Percentiles rank a stretch among this genome's conserved stretches.
phyloP scores from a whole-genome alignment of 164 flowering plant genomes.

The Annona cherimola region DNA sequence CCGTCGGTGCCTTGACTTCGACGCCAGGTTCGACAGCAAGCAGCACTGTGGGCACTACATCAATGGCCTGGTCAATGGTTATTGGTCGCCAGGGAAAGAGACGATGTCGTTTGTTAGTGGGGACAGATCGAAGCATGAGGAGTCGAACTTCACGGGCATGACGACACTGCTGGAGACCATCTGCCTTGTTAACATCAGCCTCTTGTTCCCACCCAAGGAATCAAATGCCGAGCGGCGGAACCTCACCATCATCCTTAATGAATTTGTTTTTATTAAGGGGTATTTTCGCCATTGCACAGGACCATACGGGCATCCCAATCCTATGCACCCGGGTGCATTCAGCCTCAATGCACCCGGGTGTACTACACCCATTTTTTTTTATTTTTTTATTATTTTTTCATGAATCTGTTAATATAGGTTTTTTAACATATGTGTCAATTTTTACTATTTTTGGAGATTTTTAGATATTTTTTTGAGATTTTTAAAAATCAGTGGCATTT shows the following conservation, averaged over 20 bases:
- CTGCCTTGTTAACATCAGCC: slow-evolving; percentile 50
- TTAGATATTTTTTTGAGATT: no score
- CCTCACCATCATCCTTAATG: slow-evolving; percentile 29
- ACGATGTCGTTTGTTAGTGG: slow-evolving; percentile 44
- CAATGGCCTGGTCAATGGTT: slow-evolving; percentile 38
- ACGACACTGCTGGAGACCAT: slow-evolving; percentile 37
- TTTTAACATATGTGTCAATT: no score
- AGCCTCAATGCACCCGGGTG: no score
- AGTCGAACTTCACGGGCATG: slow-evolving; percentile 54
- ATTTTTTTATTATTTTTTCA: no score
- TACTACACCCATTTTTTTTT: no score
- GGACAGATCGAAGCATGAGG: slow-evolving; percentile 29
- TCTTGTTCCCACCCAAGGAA: slow-evolving; percentile 49
- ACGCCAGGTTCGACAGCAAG: slow-evolving; percentile 40
- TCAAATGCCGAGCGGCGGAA: slow-evolving; percentile 42
- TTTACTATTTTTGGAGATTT: no score
- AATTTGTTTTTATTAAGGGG: no score
- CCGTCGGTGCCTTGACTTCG: slow-evolving; percentile 45
- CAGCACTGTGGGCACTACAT: slow-evolving; percentile 44
- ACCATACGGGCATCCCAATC: no score
- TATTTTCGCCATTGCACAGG: no score
- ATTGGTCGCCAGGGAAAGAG: slow-evolving; percentile 63
- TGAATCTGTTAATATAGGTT: no score
- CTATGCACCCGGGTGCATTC: no score
- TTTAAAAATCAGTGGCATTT: no score